Base-by-base conservation (phyloP, 2,329 filamentous ascomycete species). In the Emergomyces pasteurianus region DNA sequence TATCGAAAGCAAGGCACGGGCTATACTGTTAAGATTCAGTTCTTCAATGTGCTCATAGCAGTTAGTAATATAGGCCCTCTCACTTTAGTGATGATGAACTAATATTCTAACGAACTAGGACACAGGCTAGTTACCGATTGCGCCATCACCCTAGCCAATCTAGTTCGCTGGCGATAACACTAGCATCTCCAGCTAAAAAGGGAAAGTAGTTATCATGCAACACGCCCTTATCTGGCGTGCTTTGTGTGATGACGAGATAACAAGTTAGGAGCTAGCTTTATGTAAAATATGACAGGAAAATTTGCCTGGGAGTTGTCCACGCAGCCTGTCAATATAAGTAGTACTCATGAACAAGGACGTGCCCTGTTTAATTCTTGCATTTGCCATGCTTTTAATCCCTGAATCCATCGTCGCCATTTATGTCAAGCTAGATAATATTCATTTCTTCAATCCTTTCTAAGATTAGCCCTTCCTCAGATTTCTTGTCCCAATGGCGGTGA, bases 201-300 rank as follows among this genome's bases (percentile, higher is more conserved):
- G 31, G 26, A 58, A 58, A 16, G 52, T 42, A 40, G 28, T 18
- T 57, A 18, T 53, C 47, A 40, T 62, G 47, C 58, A 58, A 62
- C 18, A 34, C 38, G 36, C 14, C 46, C 50, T 23, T 40, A 23
- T 60, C 61, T 62, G 58, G 61, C 61, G 61, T 62, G 61, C 61
- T 62, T 8, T 8, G 9, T 1, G 9, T 16, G 18, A 43, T 43
- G 42, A 9, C 8, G n/a, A 43, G 6, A 43, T 43, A 43, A 18
- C 7, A 31, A 31, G 31, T 9, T n/a, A 4, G 42, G 6, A 43
- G 6, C 42, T 1, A 3, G 8, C 18, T n/a, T 21, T n/a, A 18
- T 9, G 42, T 7, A 8, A 21, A 18, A 21, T 9, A 43, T 43
- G n/a, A 16, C 9, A 4, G 18, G 21, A 43, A 43, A 8, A 21